A percentile compares a stretch with the other conserved stretches of the same genome.
phyloP scores from a whole-genome alignment of 495 filamentous ascomycete species.

The Aspergillus ellipticus region DNA sequence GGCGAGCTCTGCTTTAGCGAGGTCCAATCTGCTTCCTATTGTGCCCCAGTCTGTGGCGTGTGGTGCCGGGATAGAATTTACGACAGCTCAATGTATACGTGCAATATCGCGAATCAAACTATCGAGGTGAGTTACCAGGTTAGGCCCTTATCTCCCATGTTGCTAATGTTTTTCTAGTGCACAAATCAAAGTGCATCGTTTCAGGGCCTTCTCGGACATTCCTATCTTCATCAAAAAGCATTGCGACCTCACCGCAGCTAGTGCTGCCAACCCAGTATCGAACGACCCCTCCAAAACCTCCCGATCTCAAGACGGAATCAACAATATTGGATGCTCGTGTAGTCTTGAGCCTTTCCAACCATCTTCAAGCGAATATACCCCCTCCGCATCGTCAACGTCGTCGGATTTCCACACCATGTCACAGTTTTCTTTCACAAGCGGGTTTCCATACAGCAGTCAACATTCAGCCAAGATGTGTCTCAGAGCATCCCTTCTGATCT shows the following conservation, averaged over 20 bases:
- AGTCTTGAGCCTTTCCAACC: slow-evolving; percentile 31
- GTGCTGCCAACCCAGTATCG: slow-evolving; percentile 23
- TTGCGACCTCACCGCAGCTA: slow-evolving; percentile 49
- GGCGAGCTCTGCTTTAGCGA: slow-evolving; percentile 44
- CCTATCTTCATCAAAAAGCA: slow-evolving; percentile 58
- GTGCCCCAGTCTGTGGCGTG: slow-evolving; percentile 35
- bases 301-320: slow-evolving; percentile 24
- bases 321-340: slow-evolving; percentile 32
- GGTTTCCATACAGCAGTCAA: slow-evolving; percentile 50
- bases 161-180: slow-evolving; percentile 38
- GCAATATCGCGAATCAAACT: slow-evolving; percentile 56
- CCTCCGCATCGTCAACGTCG: slow-evolving; percentile 34
- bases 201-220: slow-evolving; percentile 57
- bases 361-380: slow-evolving; percentile 36
- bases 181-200: slow-evolving; percentile 58
- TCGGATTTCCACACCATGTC: slow-evolving; percentile 31
- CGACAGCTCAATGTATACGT: slow-evolving; percentile 48
- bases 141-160: neutral
- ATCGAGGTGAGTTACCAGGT: slow-evolving; percentile 41
- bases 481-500: slow-evolving; percentile 47
- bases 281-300: slow-evolving; percentile 25
- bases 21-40: slow-evolving; percentile 42
- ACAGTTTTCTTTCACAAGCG: slow-evolving; percentile 31
- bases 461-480: slow-evolving; percentile 55
- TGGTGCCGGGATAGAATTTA: slow-evolving; percentile 41